Evolutionary conservation across 306 rosid species (phyloP).

Genomic region (Erythrophleum fordii): DNA sequence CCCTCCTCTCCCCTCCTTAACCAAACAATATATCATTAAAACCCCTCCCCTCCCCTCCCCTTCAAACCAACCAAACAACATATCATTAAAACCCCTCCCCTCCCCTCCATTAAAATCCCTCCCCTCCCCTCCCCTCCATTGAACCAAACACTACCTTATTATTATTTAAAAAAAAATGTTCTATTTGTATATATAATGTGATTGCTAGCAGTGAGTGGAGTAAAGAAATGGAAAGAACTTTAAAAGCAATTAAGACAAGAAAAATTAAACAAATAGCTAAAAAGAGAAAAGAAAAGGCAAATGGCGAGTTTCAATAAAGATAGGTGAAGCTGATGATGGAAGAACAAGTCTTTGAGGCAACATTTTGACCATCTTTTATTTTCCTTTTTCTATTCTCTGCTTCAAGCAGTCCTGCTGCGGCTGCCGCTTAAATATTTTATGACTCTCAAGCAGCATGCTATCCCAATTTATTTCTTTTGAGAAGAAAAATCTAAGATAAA

Average conservation of each 20-base stretch:
- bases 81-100: too few relatives aligned
- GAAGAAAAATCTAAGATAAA: too few relatives aligned
- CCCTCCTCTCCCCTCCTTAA: too few relatives aligned
- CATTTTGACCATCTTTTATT: constrained; percentile 94
- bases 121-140: too few relatives aligned
- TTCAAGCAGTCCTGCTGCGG: constrained; percentile 57
- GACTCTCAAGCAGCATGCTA: too few relatives aligned
- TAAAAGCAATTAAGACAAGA: constrained; percentile 21
- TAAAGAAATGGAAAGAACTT: neutral
- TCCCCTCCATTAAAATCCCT: too few relatives aligned
- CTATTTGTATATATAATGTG: neutral
- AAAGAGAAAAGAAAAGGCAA: constrained; percentile 48
- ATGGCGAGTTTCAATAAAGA: constrained; percentile 99
- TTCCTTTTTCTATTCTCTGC: constrained; percentile 45
- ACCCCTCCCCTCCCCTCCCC: too few relatives aligned
- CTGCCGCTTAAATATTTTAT: constrained; percentile 50
- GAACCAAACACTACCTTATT: too few relatives aligned
- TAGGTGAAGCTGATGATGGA: constrained; percentile 70
- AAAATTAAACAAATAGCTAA: constrained; percentile 35
- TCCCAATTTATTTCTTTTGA: too few relatives aligned
- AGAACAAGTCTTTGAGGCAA: constrained; percentile 81
- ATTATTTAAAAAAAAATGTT: too few relatives aligned
- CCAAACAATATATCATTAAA: too few relatives aligned
- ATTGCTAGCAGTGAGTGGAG: constrained; percentile 20
- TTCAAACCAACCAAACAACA: too few relatives aligned